Evolutionary conservation across 805 yeast genomes (phyloP).

Genomic region (Cyberlindnera petersonii): DNA sequence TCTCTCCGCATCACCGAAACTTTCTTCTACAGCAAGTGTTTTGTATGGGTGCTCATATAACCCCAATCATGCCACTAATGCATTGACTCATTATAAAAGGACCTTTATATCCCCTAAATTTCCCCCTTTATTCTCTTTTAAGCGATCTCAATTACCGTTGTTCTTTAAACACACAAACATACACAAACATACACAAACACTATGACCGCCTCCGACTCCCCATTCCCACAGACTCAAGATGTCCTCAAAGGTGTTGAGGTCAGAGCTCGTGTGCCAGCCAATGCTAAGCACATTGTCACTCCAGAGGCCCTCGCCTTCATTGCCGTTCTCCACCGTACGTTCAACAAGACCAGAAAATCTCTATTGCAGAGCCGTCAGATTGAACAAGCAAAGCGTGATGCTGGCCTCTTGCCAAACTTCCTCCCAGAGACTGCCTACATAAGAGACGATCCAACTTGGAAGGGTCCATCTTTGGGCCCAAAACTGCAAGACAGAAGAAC

Average conservation of each 20-base stretch:
- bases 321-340: conserved; percentile 69
- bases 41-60: no score
- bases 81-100: no score
- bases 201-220: conserved; percentile 22
- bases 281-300: conserved; percentile 37
- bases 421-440: conserved; percentile 64
- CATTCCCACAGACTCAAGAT: conserved; percentile 29
- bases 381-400: conserved; percentile 58
- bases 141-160: no score
- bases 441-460: conserved; percentile 72
- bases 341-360: conserved; percentile 56
- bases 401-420: conserved; percentile 59
- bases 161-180: no score
- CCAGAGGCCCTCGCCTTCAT: conserved; percentile 60
- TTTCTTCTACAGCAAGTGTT: no score
- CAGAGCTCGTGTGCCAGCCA: conserved; percentile 34
- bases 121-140: no score
- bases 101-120: no score
- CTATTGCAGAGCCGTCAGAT: conserved; percentile 58
- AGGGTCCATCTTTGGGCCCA: conserved; percentile 67
- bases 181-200: background rate
- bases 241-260: conserved; percentile 35
- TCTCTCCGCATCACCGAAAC: conserved; percentile 5
- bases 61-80: no score
- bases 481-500: conserved; percentile 72